Base-by-base conservation (phyloP, 192 early-diverging fungal species). In the Gaertneriomyces sp. region DNA sequence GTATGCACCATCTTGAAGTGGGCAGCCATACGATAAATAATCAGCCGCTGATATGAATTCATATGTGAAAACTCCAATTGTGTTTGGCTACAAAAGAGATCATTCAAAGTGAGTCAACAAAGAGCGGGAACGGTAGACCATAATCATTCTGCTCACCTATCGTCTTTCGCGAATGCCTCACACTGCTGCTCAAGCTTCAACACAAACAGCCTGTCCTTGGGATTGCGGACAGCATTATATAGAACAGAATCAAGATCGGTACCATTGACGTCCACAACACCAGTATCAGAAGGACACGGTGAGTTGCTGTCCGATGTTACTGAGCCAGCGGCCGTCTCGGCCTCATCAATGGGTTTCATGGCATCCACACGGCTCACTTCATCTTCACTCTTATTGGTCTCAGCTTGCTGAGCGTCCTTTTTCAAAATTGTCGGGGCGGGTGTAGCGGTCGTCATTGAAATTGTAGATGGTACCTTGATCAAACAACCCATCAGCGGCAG, bases 31-130 rank as follows among this genome's bases (percentile, higher is more conserved):
- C 83, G 79, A 71, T 91, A 88, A n/a, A 87, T 75, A 41, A 91
- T 78, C 66, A 88, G 76, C 7, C 89, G 77, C 56, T 91, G 86
- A 68, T 91, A 91, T 3, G 86, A 87, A 66, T 91, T 91, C 76
- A 91, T 82, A 16, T 68, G 65, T 9, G 86, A 81, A 60, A 86
- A 85, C 56, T 83, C 82, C 17, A 91, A 69, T 39, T 81, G 70
- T 16, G 72, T 74, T 49, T 76, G 79, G 53, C 86, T 88, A 45
- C 46, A 17, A 3, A 4, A 4, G 4, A 47, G 9, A 25, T n/a
- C 25, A 33, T 33, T 33, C 25, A 33, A 51, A 46, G 14, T 5
- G 44, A 63, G 56, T 61, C 45, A 59, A 45, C 12, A 52, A 4
- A 64, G 17, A n/a, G 10, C 49, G 47, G 17, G 17, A 16, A 19